These are phyloP conservation scores for Candida mattraensis DNA, from an alignment of 805 yeast genomes.

Conservation along the genomic window DNA sequence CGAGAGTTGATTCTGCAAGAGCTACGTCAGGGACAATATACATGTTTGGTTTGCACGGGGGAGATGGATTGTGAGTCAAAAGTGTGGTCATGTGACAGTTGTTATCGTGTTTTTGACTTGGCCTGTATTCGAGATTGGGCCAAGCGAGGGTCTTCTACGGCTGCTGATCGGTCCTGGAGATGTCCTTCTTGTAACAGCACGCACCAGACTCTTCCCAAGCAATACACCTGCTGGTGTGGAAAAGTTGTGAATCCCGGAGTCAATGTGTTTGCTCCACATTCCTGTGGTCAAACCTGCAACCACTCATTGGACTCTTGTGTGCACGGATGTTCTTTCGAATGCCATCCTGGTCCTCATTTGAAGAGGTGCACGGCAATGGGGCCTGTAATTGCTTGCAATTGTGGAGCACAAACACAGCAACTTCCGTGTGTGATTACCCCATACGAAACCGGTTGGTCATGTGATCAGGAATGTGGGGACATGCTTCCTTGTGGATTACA, in stretches of 20 bases:
- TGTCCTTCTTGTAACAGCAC: constrained; percentile 79
- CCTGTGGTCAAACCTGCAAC: constrained; percentile 85
- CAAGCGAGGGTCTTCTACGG: constrained; percentile 64
- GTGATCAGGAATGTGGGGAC: constrained; percentile 61
- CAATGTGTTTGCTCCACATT: constrained; percentile 67
- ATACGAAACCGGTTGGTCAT: constrained; percentile 64
- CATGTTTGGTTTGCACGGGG: constrained; percentile 86
- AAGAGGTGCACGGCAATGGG: constrained; percentile 74
- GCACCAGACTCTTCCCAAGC: constrained; percentile 47
- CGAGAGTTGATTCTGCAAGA: constrained; percentile 48
- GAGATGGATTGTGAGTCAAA: constrained; percentile 65
- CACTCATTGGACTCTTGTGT: constrained; percentile 55
- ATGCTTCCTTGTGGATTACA: constrained; percentile 72
- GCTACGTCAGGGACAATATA: constrained; percentile 65
- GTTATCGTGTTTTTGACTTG: constrained; percentile 83
- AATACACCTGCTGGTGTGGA: constrained; percentile 87
- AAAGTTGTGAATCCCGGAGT: constrained; percentile 64
- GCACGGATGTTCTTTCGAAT: constrained; percentile 70
- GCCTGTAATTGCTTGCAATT: constrained; percentile 65
- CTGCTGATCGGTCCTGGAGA: constrained; percentile 64
- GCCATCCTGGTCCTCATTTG: constrained; percentile 92
- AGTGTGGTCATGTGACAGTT: constrained; percentile 77
- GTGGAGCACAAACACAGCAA: constrained; percentile 69
- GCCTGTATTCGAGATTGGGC: constrained; percentile 91
- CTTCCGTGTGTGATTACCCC: constrained; percentile 75